phyloP scores from a whole-genome alignment of 202 grass and related monocot genomes.

The Carex arenaria region DNA sequence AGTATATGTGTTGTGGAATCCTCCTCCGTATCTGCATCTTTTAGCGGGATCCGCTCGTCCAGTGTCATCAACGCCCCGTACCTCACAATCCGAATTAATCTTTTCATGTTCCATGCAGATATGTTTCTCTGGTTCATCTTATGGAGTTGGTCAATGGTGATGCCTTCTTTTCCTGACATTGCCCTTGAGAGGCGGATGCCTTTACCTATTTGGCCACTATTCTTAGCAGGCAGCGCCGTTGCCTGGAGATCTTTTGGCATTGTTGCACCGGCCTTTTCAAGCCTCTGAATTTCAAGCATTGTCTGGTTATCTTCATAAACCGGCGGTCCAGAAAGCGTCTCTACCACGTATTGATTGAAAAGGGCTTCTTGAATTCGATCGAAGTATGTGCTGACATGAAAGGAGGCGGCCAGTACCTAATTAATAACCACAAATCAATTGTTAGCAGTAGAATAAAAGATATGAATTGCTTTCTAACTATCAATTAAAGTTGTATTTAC shows the following conservation, averaged over 20 bases:
- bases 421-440: not conserved
- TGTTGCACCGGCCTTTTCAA: constrained; percentile 56
- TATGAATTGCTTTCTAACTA: not conserved
- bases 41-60: constrained; percentile 63
- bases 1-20: constrained; percentile 60
- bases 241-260: constrained; percentile 51
- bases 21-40: constrained; percentile 23
- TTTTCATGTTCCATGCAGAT: constrained; percentile 95
- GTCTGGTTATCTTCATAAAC: constrained; percentile 50
- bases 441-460: not conserved
- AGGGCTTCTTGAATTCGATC: constrained; percentile 87
- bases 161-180: constrained; percentile 40
- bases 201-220: constrained; percentile 29
- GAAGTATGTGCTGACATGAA: constrained; percentile 90
- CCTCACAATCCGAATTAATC: constrained; percentile 73
- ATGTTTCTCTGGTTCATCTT: constrained; percentile 80
- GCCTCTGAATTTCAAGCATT: constrained; percentile 63
- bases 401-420: constrained; percentile 58
- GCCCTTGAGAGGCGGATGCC: constrained; percentile 29
- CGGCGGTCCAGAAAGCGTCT: constrained; percentile 70
- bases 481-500: not conserved
- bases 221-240: constrained; percentile 34
- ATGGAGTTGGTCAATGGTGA: constrained; percentile 63
- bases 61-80: constrained; percentile 51
- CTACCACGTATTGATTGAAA: constrained; percentile 79